A percentile compares a stretch with the other conserved stretches of the same genome.
Evolutionary conservation across 208 protist species (phyloP).

Genomic region (Trypanosoma vivax): DNA sequence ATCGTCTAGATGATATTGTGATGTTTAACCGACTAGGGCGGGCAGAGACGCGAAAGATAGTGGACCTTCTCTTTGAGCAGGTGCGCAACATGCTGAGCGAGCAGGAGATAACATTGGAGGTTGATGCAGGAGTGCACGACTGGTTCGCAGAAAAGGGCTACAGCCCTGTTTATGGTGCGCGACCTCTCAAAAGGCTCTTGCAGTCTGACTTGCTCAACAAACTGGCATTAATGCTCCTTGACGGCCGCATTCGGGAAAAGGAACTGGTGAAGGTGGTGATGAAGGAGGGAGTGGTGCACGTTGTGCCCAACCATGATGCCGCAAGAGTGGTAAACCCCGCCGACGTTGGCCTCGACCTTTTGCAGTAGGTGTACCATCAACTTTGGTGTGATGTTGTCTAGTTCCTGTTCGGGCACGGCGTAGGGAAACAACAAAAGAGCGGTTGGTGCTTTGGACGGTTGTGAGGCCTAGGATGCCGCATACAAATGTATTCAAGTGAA

Average conservation of each 20-base stretch:
- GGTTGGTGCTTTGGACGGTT: too few species aligned
- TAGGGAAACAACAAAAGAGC: too few species aligned
- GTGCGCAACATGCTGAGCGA: conserved; percentile 72
- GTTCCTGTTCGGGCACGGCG: too few species aligned
- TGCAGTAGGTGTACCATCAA: neutral
- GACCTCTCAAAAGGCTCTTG: conserved; percentile 92
- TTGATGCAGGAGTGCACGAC: conserved; percentile 62
- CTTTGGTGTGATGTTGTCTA: too few species aligned
- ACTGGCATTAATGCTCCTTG: conserved; percentile 85
- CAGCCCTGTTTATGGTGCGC: conserved; percentile 93
- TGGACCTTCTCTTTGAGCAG: conserved; percentile 85
- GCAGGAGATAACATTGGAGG: conserved; percentile 77
- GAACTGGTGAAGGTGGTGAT: conserved; percentile 50
- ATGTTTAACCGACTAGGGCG: conserved; percentile 92
- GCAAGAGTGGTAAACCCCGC: conserved; percentile 20
- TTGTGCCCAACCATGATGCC: conserved; percentile 62
- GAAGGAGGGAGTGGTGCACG: conserved; percentile 31
- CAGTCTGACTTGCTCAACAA: conserved; percentile 91
- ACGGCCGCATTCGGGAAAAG: conserved; percentile 72
- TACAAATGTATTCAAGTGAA: too few species aligned
- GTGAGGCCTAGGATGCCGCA: too few species aligned
- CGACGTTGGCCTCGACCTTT: conserved; percentile 26
- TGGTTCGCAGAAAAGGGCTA: conserved; percentile 83
- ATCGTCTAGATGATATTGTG: conserved; percentile 97
- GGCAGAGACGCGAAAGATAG: conserved; percentile 82